Percentiles rank a stretch among this genome's conserved stretches.
Evolutionary conservation across 768 basidiomycete species (phyloP).

Genomic region (Guyanaporus albipodus): DNA sequence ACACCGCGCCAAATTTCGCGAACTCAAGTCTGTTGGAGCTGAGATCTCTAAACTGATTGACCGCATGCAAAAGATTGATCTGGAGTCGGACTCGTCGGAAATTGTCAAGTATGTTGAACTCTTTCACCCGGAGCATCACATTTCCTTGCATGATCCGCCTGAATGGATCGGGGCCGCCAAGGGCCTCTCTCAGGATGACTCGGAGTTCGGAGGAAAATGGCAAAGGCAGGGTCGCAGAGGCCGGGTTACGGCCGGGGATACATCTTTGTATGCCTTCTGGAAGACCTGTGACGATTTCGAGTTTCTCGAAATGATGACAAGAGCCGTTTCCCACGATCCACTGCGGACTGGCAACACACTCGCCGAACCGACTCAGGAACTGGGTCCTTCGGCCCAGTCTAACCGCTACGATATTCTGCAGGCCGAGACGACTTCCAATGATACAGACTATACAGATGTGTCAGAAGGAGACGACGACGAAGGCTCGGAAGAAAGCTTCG

Average conservation of each 20-base stretch:
- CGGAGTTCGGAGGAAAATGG: slow-evolving; percentile 32
- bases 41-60: slow-evolving; percentile 47
- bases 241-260: slow-evolving; percentile 18
- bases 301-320: slow-evolving; percentile 39
- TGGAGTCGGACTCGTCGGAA: slow-evolving; percentile 34
- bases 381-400: slow-evolving; percentile 2
- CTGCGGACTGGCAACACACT: neutral
- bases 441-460: slow-evolving; percentile 1
- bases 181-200: slow-evolving; percentile 13
- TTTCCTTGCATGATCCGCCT: slow-evolving; percentile 41
- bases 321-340: too few relatives aligned
- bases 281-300: slow-evolving; percentile 41
- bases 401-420: slow-evolving; percentile 19
- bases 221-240: slow-evolving; percentile 29
- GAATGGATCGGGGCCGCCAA: slow-evolving; percentile 40
- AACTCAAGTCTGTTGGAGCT: slow-evolving; percentile 43
- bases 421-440: neutral
- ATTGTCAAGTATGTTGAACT: slow-evolving; percentile 41
- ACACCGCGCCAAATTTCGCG: slow-evolving; percentile 31
- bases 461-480: slow-evolving; percentile 4
- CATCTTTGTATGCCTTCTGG: slow-evolving; percentile 51
- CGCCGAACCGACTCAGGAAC: neutral
- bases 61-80: slow-evolving; percentile 32
- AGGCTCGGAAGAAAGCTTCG: slow-evolving; percentile 3
- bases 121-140: slow-evolving; percentile 47